Percentiles rank a stretch among this genome's conserved stretches.
These are phyloP conservation scores for Xerocomus potaroensis DNA, from an alignment of 768 basidiomycete genomes.

Conservation along the genomic window DNA sequence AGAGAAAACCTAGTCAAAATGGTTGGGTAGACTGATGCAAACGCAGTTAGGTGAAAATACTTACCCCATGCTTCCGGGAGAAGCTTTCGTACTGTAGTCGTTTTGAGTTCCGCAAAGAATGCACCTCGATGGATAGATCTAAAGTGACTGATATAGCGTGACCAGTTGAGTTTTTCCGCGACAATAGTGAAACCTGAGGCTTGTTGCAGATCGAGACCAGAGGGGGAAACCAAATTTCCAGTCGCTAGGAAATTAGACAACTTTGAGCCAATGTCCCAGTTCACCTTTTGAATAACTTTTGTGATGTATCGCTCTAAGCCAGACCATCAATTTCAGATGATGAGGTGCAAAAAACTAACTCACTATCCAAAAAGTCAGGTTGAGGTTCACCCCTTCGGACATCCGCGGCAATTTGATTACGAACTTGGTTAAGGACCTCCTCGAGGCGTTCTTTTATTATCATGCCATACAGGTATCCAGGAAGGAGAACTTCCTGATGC, in stretches of 20 bases:
- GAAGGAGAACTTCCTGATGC: slow-evolving; percentile 95
- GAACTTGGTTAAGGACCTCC: slow-evolving; percentile 74
- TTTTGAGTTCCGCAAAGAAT: slow-evolving; percentile 98
- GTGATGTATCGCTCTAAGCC: slow-evolving; percentile 71
- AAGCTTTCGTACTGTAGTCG: slow-evolving; percentile 93
- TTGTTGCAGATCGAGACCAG: slow-evolving; percentile 95
- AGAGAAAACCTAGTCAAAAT: slow-evolving; percentile 72
- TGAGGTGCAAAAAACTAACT: slow-evolving; percentile 27
- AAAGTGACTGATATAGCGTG: slow-evolving; percentile 97
- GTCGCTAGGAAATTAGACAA: slow-evolving; percentile 95
- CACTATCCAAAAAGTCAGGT: slow-evolving; percentile 89
- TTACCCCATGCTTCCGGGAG: slow-evolving; percentile 97
- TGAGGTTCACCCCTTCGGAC: slow-evolving; percentile 65
- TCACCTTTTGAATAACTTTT: slow-evolving; percentile 70
- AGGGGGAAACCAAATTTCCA: slow-evolving; percentile 90
- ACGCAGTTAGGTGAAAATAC: slow-evolving; percentile 11
- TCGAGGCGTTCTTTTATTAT: slow-evolving; percentile 98
- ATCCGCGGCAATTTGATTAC: slow-evolving; percentile 66
- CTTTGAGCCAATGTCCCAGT: slow-evolving; percentile 88
- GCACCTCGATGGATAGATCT: slow-evolving; percentile 98
- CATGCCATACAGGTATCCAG: slow-evolving; percentile 90
- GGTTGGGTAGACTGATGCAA: slow-evolving; percentile 7
- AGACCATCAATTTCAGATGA: slow-evolving; percentile 3
- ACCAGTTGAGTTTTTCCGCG: slow-evolving; percentile 98
- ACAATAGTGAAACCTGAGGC: slow-evolving; percentile 98